Evolutionary conservation across 2,329 filamentous ascomycete species (phyloP).

Genomic region (Cladosporium sp.): DNA sequence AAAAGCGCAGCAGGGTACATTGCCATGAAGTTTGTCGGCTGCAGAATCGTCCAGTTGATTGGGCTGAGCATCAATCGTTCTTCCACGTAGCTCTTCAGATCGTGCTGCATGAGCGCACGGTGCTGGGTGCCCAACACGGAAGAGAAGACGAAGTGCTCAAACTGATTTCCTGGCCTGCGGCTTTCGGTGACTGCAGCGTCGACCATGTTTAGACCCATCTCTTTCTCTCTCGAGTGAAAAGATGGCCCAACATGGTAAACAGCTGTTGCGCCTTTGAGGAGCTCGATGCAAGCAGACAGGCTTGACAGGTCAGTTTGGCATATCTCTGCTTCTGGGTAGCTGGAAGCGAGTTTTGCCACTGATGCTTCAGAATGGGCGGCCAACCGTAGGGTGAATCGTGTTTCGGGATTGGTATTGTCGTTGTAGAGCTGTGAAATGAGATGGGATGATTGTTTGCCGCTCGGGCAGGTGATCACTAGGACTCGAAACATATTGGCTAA

Average conservation of each 20-base stretch:
- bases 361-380: conserved; percentile 29
- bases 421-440: conserved; percentile 34
- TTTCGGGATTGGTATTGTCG: too few species aligned
- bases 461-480: conserved; percentile 32
- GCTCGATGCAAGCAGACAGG: conserved; percentile 21
- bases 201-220: conserved; percentile 36
- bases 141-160: conserved; percentile 36
- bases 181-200: conserved; percentile 30
- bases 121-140: conserved; percentile 32
- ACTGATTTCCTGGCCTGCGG: conserved; percentile 16
- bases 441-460: conserved; percentile 33
- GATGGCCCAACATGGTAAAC: conserved; percentile 34
- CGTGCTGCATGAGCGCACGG: conserved; percentile 35
- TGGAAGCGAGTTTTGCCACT: conserved; percentile 20
- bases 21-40: conserved; percentile 33
- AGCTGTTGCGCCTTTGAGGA: conserved; percentile 29
- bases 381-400: conserved; percentile 30
- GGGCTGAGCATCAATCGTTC: conserved; percentile 32
- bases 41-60: conserved; percentile 34
- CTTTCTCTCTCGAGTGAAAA: conserved; percentile 33
- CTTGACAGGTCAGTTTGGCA: conserved; percentile 27
- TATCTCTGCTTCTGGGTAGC: conserved; percentile 33
- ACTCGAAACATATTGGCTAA: too few species aligned
- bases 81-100: conserved; percentile 34
- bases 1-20: too few species aligned